Base-by-base conservation (phyloP, 495 filamentous ascomycete genomes). In the Terfezia claveryi region DNA sequence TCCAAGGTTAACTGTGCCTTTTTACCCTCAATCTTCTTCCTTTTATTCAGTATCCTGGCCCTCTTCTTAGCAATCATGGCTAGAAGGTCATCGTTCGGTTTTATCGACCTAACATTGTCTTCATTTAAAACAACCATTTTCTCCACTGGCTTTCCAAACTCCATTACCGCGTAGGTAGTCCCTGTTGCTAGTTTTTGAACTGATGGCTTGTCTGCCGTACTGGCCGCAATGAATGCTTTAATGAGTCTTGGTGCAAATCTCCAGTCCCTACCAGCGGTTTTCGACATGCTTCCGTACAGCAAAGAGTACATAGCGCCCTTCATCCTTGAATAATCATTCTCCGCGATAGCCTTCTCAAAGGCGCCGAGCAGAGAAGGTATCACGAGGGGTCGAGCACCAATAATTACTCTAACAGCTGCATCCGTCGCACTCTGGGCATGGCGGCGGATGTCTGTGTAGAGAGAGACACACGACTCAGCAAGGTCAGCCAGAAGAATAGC, bases 221-320 rank as follows among this genome's bases (percentile, higher is more conserved):
- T 87, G 17, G 91, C 83, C 61, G 83, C 76, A 57, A 99, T 89
- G 68, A 89, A 99, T 32, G 87, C 74, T 54, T 80, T 78, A 68
- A 99, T 83, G 36, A 96, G 68, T 6, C 78, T 73, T 2, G 91
- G 91, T 2, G 91, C 81, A 67, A 85, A 95, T 55, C 85, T 80
- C 91, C 91, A 99, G 64, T 96, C 84, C 52, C 81, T 79, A 37
- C 84, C 80, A 49, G 86, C 76, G 0, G 88, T 87, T 65, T 83
- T 92, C n/a, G 85, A 77, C 16, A 99, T 71, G 54, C 83, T 91
- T 38, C 88, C 86, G 57, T 92, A 86, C 20, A 96, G 68, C 32
- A 99, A 67, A 0, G 86, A 86, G 62, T 86, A 96, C 68, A 99
- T 75, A 8, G 81, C 84, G 44, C 92, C 91, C 66, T 99, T 99